Evolutionary conservation across 495 filamentous ascomycete species (phyloP).

Genomic region (Articulospora tetracladia): DNA sequence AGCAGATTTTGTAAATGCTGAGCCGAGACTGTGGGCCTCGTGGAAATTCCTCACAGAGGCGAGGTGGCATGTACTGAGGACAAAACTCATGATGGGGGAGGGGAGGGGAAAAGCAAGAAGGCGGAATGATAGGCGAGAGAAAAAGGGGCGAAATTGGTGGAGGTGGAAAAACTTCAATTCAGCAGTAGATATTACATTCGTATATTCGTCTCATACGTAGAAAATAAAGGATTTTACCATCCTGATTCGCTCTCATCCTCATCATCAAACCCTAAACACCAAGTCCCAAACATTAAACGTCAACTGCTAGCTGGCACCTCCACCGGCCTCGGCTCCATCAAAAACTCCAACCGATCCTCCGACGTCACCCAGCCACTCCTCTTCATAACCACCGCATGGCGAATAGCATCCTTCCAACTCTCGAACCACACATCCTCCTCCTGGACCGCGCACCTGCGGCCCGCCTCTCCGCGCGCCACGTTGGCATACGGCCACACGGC

Average conservation of each 20-base stretch:
- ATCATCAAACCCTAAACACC: not conserved
- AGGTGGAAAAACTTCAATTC: not conserved
- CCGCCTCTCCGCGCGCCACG: slow-evolving; percentile 15
- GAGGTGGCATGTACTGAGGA: not conserved
- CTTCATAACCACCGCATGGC: slow-evolving; percentile 84
- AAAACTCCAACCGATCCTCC: slow-evolving; percentile 72
- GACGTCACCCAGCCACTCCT: slow-evolving; percentile 59
- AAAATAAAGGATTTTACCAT: not conserved
- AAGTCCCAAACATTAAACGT: not conserved
- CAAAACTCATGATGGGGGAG: not conserved
- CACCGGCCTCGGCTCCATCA: slow-evolving; percentile 65
- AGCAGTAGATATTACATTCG: not conserved
- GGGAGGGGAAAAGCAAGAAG: not conserved
- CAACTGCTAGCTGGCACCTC: slow-evolving; percentile 1
- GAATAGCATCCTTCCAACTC: slow-evolving; percentile 92
- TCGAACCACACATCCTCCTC: slow-evolving; percentile 51
- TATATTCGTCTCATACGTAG: not conserved
- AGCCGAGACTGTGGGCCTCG: not conserved
- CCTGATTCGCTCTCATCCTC: not conserved
- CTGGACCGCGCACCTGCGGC: slow-evolving; percentile 37
- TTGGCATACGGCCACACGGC: slow-evolving; percentile 25
- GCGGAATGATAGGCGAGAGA: not conserved
- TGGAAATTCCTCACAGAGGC: no score
- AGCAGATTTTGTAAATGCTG: not conserved
- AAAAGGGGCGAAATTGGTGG: no score